These are phyloP conservation scores for Boletus subparvulus DNA, from an alignment of 768 basidiomycete species.

Conservation along the genomic window DNA sequence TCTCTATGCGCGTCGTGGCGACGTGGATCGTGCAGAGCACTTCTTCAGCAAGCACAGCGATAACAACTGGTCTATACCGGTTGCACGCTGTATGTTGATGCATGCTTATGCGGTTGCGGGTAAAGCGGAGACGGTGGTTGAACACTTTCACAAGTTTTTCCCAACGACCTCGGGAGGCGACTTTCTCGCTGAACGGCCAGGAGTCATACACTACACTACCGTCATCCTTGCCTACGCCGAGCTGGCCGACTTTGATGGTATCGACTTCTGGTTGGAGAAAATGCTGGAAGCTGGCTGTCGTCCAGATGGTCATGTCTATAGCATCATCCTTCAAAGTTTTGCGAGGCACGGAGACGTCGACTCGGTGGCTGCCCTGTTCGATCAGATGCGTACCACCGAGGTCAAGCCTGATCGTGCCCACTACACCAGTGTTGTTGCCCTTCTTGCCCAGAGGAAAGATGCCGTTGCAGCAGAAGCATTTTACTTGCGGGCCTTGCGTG, in stretches of 20 bases:
- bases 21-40: conserved; percentile 42
- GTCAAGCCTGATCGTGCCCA: conserved; percentile 48
- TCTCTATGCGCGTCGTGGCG: conserved; percentile 53
- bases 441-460: conserved; percentile 63
- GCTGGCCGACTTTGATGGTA: conserved; percentile 44
- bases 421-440: conserved; percentile 68
- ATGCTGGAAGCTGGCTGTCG: conserved; percentile 48
- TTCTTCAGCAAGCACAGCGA: conserved; percentile 41
- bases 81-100: conserved; percentile 48
- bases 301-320: conserved; percentile 59
- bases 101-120: conserved; percentile 54
- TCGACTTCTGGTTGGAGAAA: conserved; percentile 53
- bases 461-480: conserved; percentile 62
- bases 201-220: conserved; percentile 51
- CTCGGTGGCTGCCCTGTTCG: conserved; percentile 47
- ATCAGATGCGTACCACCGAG: conserved; percentile 58
- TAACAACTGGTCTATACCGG: conserved; percentile 23
- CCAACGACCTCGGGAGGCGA: conserved; percentile 34
- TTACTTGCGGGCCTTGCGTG: conserved; percentile 60
- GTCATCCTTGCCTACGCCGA: conserved; percentile 56
- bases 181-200: conserved; percentile 38
- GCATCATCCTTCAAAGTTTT: conserved; percentile 58
- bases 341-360: conserved; percentile 54
- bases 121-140: conserved; percentile 39
- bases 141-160: conserved; percentile 58